These are phyloP conservation scores for Teratosphaeria viscida DNA, from an alignment of 2,329 filamentous ascomycete species.

Conservation along the genomic window DNA sequence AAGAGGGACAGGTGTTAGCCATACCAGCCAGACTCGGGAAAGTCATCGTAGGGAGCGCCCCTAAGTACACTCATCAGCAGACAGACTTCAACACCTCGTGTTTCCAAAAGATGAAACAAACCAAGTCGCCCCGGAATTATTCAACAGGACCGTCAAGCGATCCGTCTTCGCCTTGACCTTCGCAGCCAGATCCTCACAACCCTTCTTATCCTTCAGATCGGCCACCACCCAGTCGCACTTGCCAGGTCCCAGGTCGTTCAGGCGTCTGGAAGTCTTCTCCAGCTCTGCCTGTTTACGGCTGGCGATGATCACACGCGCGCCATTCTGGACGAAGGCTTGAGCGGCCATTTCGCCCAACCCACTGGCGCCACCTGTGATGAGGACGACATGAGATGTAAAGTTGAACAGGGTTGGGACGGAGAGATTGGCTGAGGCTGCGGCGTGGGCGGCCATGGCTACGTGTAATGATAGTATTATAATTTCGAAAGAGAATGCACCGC, in stretches of 20 bases:
- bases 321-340: conserved; percentile 37
- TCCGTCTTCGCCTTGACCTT: conserved; percentile 36
- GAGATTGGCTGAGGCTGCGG: conserved; percentile 19
- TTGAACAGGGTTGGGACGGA: conserved; percentile 24
- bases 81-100: neutral
- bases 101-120: conserved; percentile 1
- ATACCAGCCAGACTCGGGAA: conserved; percentile 44
- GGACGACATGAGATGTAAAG: conserved; percentile 29
- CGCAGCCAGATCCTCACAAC: conserved; percentile 30
- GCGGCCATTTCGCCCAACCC: conserved; percentile 39
- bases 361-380: conserved; percentile 36
- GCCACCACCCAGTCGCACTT: conserved; percentile 37
- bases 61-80: neutral
- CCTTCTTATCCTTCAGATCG: conserved; percentile 35
- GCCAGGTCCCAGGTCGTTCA: conserved; percentile 35
- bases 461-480: neutral
- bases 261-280: conserved; percentile 30
- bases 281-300: conserved; percentile 37
- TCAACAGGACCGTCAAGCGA: conserved; percentile 35
- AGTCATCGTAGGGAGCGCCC: conserved; percentile 48
- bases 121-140: conserved; percentile 36
- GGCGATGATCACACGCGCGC: conserved; percentile 30
- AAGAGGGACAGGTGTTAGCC: neutral
- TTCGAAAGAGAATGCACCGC: neutral
- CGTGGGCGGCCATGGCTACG: conserved; percentile 19